Percentiles rank a stretch among this genome's conserved stretches.
Evolutionary conservation across 1,284 basidiomycete species (phyloP).

Genomic region (Papiliotrema fonsecae): DNA sequence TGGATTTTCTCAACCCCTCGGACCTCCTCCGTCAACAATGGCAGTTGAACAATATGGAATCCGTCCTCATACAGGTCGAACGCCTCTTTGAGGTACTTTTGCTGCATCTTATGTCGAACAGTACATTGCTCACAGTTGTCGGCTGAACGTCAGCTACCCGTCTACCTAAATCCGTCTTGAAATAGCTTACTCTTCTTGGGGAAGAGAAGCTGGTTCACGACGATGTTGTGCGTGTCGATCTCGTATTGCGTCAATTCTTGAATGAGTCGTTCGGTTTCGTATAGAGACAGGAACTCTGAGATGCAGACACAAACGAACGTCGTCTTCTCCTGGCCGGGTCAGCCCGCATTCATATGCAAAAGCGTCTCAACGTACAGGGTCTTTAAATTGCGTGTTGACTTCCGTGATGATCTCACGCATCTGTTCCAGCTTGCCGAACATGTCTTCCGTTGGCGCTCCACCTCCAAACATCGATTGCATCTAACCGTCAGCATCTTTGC

Average conservation of each 20-base stretch:
- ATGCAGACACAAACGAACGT: conserved; percentile 98
- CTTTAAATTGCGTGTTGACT: conserved; percentile 99
- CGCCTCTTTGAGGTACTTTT: conserved; percentile 89
- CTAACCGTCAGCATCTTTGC: conserved; percentile 45
- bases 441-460: conserved; percentile 80
- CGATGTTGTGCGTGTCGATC: conserved; percentile 98
- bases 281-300: conserved; percentile 94
- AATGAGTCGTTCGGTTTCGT: conserved; percentile 96
- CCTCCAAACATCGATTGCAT: conserved; percentile 94
- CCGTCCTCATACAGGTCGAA: conserved; percentile 95
- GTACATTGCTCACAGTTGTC: conserved; percentile 93
- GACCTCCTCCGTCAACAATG: conserved; percentile 93
- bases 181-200: conserved; percentile 71
- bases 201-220: conserved; percentile 95
- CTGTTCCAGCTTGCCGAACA: conserved; percentile 95
- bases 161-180: neutral
- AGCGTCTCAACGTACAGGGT: conserved; percentile 63
- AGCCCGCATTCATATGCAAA: neutral
- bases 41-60: conserved; percentile 91
- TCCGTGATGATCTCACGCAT: conserved; percentile 98
- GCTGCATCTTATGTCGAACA: conserved; percentile 95
- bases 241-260: conserved; percentile 95
- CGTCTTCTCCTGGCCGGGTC: conserved; percentile 72
- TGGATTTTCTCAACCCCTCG: conserved; percentile 88
- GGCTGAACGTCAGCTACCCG: conserved; percentile 49